phyloP scores from a whole-genome alignment of 2,329 filamentous ascomycete species.

The Chaetomium sp. region DNA sequence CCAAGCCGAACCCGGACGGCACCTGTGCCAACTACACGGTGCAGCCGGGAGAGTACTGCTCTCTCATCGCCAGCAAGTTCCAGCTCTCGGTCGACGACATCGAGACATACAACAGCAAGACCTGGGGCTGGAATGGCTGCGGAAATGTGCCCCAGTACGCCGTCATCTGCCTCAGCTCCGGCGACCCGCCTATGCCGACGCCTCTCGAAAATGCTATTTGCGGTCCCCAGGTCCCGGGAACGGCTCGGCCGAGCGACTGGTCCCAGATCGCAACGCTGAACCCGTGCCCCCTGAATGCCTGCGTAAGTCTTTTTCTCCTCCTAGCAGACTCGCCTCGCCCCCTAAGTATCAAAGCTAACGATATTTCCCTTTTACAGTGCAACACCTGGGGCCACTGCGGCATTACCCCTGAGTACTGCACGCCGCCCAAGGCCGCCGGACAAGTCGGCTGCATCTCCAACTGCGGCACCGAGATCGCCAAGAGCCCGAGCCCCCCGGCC shows the following conservation, averaged over 20 bases:
- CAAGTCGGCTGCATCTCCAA: conserved; percentile 44
- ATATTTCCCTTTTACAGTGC: background rate
- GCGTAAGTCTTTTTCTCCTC: conserved; percentile 25
- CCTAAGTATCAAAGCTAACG: background rate
- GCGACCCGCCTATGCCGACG: conserved; percentile 44
- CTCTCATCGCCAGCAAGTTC: conserved; percentile 39
- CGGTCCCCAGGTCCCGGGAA: conserved; percentile 36
- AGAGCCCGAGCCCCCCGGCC: conserved; percentile 9
- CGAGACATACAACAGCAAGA: conserved; percentile 43
- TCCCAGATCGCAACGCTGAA: conserved; percentile 45
- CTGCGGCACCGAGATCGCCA: conserved; percentile 44
- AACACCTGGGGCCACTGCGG: conserved; percentile 40
- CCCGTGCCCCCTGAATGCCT: conserved; percentile 49
- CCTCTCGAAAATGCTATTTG: conserved; percentile 39
- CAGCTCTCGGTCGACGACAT: conserved; percentile 44
- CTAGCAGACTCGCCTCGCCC: background rate
- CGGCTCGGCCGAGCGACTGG: conserved; percentile 10
- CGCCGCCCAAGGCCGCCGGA: conserved; percentile 34
- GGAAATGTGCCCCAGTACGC: conserved; percentile 31
- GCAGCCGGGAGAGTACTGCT: conserved; percentile 40
- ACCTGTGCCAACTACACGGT: conserved; percentile 41
- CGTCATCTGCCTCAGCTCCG: conserved; percentile 44
- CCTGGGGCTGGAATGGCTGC: conserved; percentile 45
- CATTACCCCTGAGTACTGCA: conserved; percentile 39
- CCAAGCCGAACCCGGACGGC: conserved; percentile 41